Evolutionary conservation across 192 early-diverging fungal species (phyloP).

Genomic region (Rhizoclosmatium sp.): DNA sequence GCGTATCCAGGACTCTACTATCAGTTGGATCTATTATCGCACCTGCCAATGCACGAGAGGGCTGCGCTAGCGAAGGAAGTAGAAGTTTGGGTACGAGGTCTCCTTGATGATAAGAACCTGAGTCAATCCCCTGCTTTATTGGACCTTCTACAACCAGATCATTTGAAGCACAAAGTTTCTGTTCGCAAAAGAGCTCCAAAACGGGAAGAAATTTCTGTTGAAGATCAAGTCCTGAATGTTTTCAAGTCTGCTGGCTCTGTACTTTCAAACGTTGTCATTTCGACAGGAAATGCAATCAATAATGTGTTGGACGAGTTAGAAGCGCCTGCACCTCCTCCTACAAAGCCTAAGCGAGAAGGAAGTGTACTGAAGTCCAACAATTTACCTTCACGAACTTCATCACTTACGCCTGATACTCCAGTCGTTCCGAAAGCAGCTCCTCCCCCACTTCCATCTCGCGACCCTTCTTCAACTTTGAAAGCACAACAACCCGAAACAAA

Average conservation of each 20-base stretch:
- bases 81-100: slow-evolving; percentile 32
- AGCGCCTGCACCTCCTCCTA: not conserved
- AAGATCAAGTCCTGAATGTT: not conserved
- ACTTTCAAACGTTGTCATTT: slow-evolving; percentile 42
- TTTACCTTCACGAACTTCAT: not conserved
- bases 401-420: not conserved
- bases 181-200: not conserved
- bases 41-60: not conserved
- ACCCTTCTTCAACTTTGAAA: not conserved
- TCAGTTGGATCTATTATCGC: not conserved
- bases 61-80: slow-evolving; percentile 31
- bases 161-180: slow-evolving; percentile 9
- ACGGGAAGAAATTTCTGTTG: not conserved
- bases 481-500: not conserved
- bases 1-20: slow-evolving; percentile 22
- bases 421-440: not conserved
- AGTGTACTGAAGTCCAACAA: not conserved
- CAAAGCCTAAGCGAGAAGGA: not conserved
- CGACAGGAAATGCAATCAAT: slow-evolving; percentile 28
- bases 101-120: slow-evolving; percentile 12
- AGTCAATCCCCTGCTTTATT: slow-evolving; percentile 1
- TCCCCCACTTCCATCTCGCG: not conserved
- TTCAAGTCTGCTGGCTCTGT: slow-evolving; percentile 43
- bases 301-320: not conserved
- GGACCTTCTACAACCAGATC: slow-evolving; percentile 46